These are phyloP conservation scores for Myriosclerotinia scirpicola DNA, from an alignment of 2,329 filamentous ascomycete species.

Conservation along the genomic window DNA sequence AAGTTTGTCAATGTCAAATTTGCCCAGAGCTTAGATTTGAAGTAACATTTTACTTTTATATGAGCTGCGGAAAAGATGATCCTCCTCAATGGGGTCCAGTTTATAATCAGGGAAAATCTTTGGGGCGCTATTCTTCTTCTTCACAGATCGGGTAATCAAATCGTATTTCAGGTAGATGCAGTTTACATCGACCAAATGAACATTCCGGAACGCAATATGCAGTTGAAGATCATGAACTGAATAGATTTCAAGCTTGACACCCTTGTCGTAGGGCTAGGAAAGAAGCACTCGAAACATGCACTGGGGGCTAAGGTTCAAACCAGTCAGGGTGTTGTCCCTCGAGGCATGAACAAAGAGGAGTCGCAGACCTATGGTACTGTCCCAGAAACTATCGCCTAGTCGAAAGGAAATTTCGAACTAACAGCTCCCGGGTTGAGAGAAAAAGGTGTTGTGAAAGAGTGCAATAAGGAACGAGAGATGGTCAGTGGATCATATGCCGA, in stretches of 20 bases:
- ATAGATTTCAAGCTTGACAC: conserved; percentile 15
- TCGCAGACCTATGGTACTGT: too few relatives aligned
- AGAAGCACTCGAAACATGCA: neutral
- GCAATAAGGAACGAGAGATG: neutral
- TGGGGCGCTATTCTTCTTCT: neutral
- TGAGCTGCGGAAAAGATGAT: conserved; percentile 25
- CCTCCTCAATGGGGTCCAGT: conserved; percentile 25
- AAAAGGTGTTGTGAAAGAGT: neutral
- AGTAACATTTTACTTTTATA: conserved; percentile 35
- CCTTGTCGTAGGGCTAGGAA: conserved; percentile 19
- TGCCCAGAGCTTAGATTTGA: conserved; percentile 29
- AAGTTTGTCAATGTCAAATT: conserved; percentile 21
- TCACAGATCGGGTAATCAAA: neutral
- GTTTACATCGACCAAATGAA: conserved; percentile 24
- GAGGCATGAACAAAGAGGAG: neutral
- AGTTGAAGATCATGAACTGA: conserved; percentile 16
- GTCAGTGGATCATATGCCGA: conserved; percentile 21
- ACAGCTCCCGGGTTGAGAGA: neutral
- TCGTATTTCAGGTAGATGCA: conserved; percentile 22
- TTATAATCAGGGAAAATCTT: conserved; percentile 10
- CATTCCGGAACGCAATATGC: conserved; percentile 14
- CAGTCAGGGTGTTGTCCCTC: neutral
- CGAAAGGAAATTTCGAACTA: neutral
- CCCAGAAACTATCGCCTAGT: neutral
- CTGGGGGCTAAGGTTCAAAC: neutral